phyloP scores from a whole-genome alignment of 148 eudicot species.

The Arctostaphylos glauca region DNA sequence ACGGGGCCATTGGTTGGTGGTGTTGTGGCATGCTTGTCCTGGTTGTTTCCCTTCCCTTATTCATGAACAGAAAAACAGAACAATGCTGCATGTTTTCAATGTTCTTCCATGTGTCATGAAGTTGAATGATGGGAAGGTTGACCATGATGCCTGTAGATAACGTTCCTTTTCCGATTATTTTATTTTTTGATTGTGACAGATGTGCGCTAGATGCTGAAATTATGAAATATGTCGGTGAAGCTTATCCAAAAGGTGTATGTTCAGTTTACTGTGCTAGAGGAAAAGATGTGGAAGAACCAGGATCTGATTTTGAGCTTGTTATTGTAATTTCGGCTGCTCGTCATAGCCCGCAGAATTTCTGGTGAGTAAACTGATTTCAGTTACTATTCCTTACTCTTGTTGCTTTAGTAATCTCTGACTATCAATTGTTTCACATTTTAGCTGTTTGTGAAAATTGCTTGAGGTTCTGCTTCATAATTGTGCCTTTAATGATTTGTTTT shows the following conservation, averaged over 20 bases:
- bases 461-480: slow-evolving; percentile 1
- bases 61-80: not conserved
- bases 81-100: slow-evolving; percentile 7
- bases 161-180: not conserved
- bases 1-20: not conserved
- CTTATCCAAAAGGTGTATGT: slow-evolving; percentile 86
- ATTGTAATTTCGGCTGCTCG: slow-evolving; percentile 91
- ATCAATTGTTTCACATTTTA: not conserved
- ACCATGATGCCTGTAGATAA: not conserved
- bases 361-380: slow-evolving; percentile 38
- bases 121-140: not conserved
- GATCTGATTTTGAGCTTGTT: slow-evolving; percentile 81
- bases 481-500: slow-evolving; percentile 4
- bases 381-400: not conserved
- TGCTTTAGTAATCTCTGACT: not conserved
- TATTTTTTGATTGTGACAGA: slow-evolving; percentile 40
- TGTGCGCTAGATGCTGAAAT: slow-evolving; percentile 87
- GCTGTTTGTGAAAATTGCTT: slow-evolving; percentile 1
- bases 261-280: slow-evolving; percentile 80
- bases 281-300: slow-evolving; percentile 88
- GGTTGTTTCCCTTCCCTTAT: not conserved
- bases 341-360: slow-evolving; percentile 92
- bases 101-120: not conserved
- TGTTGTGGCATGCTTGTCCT: not conserved
- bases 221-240: slow-evolving; percentile 73